Conservation (phyloP, 805 yeast species). For the Komagataella ulmi region DNA sequence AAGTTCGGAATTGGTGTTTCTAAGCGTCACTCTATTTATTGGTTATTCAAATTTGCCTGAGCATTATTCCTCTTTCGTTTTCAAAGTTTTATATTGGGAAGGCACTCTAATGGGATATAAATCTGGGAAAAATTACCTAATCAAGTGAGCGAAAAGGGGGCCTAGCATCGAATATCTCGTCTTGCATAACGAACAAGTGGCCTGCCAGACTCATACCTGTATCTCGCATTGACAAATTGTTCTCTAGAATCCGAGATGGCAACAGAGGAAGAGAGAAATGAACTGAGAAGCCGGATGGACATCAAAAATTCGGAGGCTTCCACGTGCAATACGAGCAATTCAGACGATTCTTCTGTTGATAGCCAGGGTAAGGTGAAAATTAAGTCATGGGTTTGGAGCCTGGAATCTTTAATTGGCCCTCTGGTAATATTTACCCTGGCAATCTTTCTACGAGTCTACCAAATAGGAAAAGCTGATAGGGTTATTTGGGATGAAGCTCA, state of each 20-base stretch:
- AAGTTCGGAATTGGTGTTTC: too few species aligned
- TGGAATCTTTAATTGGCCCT: slow-evolving; percentile 19
- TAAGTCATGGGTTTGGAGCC: neutral
- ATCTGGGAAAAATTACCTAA: neutral
- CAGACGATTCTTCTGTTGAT: neutral
- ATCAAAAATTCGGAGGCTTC: neutral
- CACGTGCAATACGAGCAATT: neutral
- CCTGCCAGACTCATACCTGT: neutral
- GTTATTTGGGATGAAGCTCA: slow-evolving; percentile 91
- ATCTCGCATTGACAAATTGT: neutral
- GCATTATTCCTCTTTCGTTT: too few species aligned
- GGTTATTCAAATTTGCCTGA: too few species aligned
- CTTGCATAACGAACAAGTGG: neutral
- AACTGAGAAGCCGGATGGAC: neutral
- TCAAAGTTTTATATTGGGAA: too few species aligned
- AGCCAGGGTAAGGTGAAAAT: neutral
- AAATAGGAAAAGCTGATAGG: slow-evolving; percentile 38
- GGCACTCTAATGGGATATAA: too few species aligned
- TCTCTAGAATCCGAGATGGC: neutral
- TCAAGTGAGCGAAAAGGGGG: neutral
- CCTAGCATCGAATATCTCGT: neutral
- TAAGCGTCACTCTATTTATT: too few species aligned
- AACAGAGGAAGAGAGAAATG: neutral
- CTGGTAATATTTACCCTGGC: slow-evolving; percentile 29
- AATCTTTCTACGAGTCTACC: slow-evolving; percentile 42